Evolutionary conservation across 805 yeast species (phyloP).

Genomic region (Lachancea cidri): DNA sequence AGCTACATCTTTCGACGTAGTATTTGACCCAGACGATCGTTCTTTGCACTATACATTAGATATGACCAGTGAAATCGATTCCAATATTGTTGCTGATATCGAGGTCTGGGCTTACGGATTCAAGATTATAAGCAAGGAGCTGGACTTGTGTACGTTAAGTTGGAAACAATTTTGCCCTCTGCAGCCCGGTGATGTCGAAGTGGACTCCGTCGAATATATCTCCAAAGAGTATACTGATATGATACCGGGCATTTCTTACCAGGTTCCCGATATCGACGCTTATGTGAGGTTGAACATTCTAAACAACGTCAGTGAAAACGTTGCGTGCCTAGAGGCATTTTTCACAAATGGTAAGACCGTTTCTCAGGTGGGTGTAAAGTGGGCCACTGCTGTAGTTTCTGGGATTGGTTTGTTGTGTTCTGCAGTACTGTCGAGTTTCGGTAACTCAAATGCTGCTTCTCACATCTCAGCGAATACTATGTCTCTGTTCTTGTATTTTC

Average conservation of each 20-base stretch:
- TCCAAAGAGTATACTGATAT: conserved; percentile 42
- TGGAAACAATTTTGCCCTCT: conserved; percentile 92
- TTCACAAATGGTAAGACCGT: conserved; percentile 78
- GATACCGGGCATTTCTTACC: conserved; percentile 82
- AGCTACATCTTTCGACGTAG: conserved; percentile 69
- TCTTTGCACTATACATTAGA: conserved; percentile 66
- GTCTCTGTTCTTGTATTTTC: conserved; percentile 81
- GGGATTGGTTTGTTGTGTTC: conserved; percentile 82
- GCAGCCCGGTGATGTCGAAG: conserved; percentile 73
- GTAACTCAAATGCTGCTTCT: conserved; percentile 84
- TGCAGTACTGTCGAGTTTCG: conserved; percentile 78
- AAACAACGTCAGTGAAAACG: conserved; percentile 35
- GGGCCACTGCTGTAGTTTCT: conserved; percentile 91
- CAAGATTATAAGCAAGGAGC: conserved; percentile 48
- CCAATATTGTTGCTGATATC: conserved; percentile 61
- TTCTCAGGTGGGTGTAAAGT: conserved; percentile 72
- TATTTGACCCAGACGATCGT: conserved; percentile 65
- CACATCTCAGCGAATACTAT: conserved; percentile 84
- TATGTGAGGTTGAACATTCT: conserved; percentile 55
- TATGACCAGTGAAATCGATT: conserved; percentile 61
- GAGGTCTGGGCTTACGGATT: conserved; percentile 86
- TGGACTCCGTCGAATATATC: conserved; percentile 64
- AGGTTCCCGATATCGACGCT: conserved; percentile 85
- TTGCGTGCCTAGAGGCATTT: conserved; percentile 73
- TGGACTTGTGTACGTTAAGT: conserved; percentile 57